Evolutionary conservation across 768 basidiomycete species (phyloP).

Genomic region (Strobilomyces echinocephalus): DNA sequence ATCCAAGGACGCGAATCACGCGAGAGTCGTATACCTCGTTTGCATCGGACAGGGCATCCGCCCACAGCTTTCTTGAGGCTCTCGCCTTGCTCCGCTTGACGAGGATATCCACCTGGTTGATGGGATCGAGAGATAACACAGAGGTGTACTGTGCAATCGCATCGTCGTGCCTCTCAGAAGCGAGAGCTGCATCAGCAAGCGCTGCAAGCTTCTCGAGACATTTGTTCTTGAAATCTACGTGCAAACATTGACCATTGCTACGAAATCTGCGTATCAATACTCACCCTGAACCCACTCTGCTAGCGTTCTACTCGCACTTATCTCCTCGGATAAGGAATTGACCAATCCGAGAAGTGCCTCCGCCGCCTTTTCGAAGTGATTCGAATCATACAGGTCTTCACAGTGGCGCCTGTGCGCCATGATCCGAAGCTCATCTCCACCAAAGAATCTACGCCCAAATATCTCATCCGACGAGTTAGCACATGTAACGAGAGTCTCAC

Average conservation of each 20-base stretch:
- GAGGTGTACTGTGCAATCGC: neutral
- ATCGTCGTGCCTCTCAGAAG: neutral
- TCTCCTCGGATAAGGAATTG: neutral
- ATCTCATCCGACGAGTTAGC: neutral
- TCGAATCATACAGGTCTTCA: neutral
- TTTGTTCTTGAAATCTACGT: neutral
- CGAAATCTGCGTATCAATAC: neutral
- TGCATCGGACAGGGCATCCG: too few species aligned
- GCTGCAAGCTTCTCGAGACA: neutral
- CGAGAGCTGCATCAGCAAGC: neutral
- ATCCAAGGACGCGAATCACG: too few species aligned
- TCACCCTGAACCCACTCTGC: neutral
- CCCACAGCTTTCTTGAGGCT: too few species aligned
- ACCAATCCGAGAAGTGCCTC: neutral
- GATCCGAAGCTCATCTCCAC: neutral
- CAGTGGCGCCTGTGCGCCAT: neutral
- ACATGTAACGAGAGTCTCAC: neutral
- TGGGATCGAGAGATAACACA: neutral
- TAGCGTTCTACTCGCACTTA: too few species aligned
- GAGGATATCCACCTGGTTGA: neutral
- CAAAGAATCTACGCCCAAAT: constrained; percentile 5
- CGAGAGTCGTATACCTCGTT: too few species aligned
- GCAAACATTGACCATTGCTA: too few species aligned
- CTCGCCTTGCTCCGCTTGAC: too few species aligned
- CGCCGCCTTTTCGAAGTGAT: neutral